Percentiles rank a stretch among this genome's conserved stretches.
These are phyloP conservation scores for Cystobasidium onofrii DNA, from an alignment of 768 basidiomycete genomes.

Conservation along the genomic window DNA sequence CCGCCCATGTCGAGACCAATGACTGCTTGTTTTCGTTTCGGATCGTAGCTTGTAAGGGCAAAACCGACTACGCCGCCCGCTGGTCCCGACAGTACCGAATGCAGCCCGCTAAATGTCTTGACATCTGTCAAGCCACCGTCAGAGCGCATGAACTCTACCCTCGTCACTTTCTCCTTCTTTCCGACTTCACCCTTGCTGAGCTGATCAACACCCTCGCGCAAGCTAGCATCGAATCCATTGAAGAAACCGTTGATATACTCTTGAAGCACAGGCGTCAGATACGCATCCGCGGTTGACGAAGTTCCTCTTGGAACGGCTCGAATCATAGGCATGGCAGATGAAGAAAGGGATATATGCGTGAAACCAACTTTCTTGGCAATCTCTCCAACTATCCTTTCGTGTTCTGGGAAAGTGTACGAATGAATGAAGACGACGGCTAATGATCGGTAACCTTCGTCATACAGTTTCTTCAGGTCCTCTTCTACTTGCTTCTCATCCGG, in stretches of 20 bases:
- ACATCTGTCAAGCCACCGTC: constrained; percentile 78
- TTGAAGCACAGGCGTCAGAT: constrained; percentile 77
- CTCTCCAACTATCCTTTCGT: constrained; percentile 64
- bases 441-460: constrained; percentile 73
- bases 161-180: constrained; percentile 45
- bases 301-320: constrained; percentile 89
- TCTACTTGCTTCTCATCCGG: constrained; percentile 58
- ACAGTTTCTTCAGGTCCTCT: constrained; percentile 60
- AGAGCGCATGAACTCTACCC: constrained; percentile 92
- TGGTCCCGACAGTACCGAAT: constrained; percentile 73
- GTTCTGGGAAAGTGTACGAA: constrained; percentile 71
- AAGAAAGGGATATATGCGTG: constrained; percentile 76
- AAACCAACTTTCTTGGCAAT: constrained; percentile 78
- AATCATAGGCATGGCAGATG: constrained; percentile 83
- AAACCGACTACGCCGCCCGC: constrained; percentile 95
- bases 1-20: constrained; percentile 56
- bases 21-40: constrained; percentile 57
- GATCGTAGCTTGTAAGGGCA: constrained; percentile 79
- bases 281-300: constrained; percentile 88
- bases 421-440: constrained; percentile 83
- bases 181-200: constrained; percentile 48
- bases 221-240: constrained; percentile 67
- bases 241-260: constrained; percentile 88
- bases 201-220: constrained; percentile 46
- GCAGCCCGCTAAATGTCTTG: constrained; percentile 79